Percentiles rank a stretch among this genome's conserved stretches.
These are phyloP conservation scores for Nemania sp. DNA, from an alignment of 2,329 filamentous ascomycete species.

Conservation along the genomic window DNA sequence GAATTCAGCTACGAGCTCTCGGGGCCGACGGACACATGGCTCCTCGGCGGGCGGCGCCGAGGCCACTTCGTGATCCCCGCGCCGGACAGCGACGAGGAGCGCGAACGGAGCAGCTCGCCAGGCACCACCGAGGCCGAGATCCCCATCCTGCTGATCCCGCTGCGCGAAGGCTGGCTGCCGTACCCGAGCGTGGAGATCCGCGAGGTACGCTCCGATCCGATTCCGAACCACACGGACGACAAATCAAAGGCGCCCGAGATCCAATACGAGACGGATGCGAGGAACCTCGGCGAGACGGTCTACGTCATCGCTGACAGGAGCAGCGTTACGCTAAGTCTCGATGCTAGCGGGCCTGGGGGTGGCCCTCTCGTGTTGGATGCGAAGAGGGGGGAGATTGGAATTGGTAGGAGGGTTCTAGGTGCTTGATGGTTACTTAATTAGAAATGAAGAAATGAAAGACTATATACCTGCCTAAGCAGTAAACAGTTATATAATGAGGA, in stretches of 20 bases:
- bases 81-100: slow-evolving; percentile 24
- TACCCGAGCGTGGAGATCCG: slow-evolving; percentile 81
- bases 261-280: slow-evolving; percentile 79
- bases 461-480: no score
- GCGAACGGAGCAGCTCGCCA: slow-evolving; percentile 45
- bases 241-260: slow-evolving; percentile 34
- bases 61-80: slow-evolving; percentile 72
- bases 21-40: slow-evolving; percentile 76
- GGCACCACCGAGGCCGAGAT: slow-evolving; percentile 61
- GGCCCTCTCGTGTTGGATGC: slow-evolving; percentile 70
- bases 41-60: slow-evolving; percentile 80
- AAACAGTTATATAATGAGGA: no score
- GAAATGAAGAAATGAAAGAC: no score
- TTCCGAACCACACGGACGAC: slow-evolving; percentile 1
- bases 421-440: no score
- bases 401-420: slow-evolving; percentile 29
- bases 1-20: slow-evolving; percentile 85
- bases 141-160: slow-evolving; percentile 76
- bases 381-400: slow-evolving; percentile 46
- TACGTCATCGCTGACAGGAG: slow-evolving; percentile 72
- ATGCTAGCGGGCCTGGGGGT: slow-evolving; percentile 67
- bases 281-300: slow-evolving; percentile 77
- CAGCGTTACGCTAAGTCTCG: slow-evolving; percentile 74
- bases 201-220: slow-evolving; percentile 49
- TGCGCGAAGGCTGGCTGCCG: slow-evolving; percentile 76